Conservation (phyloP, 2,329 filamentous ascomycete genomes). For the Sporothrix pallida region DNA sequence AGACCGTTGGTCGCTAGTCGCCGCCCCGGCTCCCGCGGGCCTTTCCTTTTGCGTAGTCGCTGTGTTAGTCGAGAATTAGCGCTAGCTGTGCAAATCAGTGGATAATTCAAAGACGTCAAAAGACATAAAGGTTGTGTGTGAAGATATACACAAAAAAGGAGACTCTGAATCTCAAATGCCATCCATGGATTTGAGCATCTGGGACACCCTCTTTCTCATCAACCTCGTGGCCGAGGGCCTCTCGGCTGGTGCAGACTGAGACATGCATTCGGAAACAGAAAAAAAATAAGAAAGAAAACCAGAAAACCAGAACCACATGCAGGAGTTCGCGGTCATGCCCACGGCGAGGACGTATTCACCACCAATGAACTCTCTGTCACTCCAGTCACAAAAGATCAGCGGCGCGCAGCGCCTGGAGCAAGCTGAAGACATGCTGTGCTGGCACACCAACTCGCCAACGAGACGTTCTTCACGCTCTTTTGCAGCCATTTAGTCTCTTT, state of each 20-base stretch:
- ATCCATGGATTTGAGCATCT: neutral
- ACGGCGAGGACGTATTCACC: neutral
- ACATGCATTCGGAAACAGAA: slow-evolving; percentile 23
- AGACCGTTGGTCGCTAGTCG: slow-evolving; percentile 31
- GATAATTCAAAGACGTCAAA: neutral
- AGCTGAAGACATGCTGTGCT: slow-evolving; percentile 31
- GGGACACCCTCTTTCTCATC: neutral
- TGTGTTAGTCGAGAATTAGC: slow-evolving; percentile 16
- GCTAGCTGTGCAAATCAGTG: slow-evolving; percentile 24
- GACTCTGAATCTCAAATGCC: neutral
- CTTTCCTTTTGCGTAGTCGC: slow-evolving; percentile 30
- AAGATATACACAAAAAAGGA: neutral
- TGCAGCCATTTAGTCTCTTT: no score
- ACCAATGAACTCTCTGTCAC: neutral
- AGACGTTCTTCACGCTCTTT: neutral
- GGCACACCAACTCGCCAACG: slow-evolving; percentile 31
- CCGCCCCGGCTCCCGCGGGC: slow-evolving; percentile 30
- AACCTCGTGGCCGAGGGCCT: slow-evolving; percentile 22
- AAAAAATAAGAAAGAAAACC: neutral
- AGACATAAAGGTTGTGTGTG: neutral
- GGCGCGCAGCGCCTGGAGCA: slow-evolving; percentile 4
- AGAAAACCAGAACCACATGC: neutral
- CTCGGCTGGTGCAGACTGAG: slow-evolving; percentile 30
- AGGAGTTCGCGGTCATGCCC: slow-evolving; percentile 23
- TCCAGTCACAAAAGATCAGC: neutral